phyloP scores from a whole-genome alignment of 495 filamentous ascomycete genomes.

The Bacidia gigantensis region DNA sequence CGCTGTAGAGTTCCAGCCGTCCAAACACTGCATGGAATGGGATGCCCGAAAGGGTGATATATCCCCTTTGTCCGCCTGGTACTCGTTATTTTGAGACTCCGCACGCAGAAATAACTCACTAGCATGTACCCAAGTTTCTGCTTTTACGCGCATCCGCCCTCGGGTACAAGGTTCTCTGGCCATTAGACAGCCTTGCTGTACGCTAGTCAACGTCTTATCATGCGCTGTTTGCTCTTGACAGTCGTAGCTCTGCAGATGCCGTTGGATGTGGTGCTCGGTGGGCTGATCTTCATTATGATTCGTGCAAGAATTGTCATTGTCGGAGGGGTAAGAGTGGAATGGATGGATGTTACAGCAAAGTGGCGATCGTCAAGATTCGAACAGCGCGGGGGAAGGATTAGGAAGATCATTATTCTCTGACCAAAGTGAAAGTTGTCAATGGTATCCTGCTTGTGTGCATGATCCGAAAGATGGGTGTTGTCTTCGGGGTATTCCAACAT shows the following conservation, averaged over 20 bases:
- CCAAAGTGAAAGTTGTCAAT: background rate
- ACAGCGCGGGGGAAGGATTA: background rate
- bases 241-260: background rate
- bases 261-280: background rate
- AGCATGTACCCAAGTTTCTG: background rate
- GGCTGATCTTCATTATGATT: background rate
- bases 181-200: background rate
- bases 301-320: background rate
- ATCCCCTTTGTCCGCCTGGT: background rate
- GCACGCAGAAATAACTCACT: background rate
- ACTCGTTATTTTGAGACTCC: background rate
- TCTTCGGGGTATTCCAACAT: background rate
- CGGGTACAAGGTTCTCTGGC: background rate
- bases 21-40: background rate
- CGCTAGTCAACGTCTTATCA: background rate
- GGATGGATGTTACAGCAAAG: no score
- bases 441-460: background rate
- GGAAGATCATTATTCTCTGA: background rate
- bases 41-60: background rate
- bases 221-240: background rate
- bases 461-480: no score
- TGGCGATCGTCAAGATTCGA: background rate
- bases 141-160: background rate
- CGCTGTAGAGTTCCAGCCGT: background rate
- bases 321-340: background rate